Percentiles rank a stretch among this genome's conserved stretches.
Conservation (phyloP, 176 grass and related monocot species). For the Oryza australiensis region DNA sequence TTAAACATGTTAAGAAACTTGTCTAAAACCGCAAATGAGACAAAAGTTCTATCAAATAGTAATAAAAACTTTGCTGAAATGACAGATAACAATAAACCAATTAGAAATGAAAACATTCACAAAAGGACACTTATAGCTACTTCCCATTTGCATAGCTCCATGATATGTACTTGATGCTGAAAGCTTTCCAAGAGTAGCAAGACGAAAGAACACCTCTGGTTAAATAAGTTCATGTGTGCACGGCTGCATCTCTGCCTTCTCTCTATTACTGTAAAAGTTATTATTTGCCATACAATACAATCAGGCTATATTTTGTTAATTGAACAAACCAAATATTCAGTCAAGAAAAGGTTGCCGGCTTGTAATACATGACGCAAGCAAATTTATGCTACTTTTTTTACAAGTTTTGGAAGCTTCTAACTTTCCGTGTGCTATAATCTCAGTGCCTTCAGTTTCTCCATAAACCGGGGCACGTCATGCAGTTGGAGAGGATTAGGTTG, state of each 20-base stretch:
- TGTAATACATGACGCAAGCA: not conserved
- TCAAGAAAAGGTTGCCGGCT: not conserved
- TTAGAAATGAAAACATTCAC: not conserved
- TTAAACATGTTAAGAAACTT: not conserved
- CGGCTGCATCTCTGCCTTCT: conserved; percentile 11
- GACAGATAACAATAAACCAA: not conserved
- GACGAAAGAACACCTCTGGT: not conserved
- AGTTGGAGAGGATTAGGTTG: not conserved
- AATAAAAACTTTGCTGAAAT: not conserved
- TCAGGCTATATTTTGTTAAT: not conserved
- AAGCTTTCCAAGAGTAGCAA: not conserved
- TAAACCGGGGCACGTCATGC: conserved; percentile 16
- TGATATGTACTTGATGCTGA: not conserved
- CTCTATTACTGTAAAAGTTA: not conserved
- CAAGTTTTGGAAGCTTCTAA: not conserved
- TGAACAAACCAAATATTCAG: not conserved
- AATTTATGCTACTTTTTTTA: not conserved
- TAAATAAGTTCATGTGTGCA: not conserved
- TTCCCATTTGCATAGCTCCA: not conserved
- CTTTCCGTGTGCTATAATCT: not conserved
- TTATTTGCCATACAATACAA: not conserved
- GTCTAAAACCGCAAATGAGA: not conserved
- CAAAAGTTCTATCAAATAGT: not conserved
- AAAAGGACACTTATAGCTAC: not conserved
- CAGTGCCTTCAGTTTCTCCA: not conserved